Conservation (phyloP, 805 yeast species). For the Starmerella lactis-condensi region DNA sequence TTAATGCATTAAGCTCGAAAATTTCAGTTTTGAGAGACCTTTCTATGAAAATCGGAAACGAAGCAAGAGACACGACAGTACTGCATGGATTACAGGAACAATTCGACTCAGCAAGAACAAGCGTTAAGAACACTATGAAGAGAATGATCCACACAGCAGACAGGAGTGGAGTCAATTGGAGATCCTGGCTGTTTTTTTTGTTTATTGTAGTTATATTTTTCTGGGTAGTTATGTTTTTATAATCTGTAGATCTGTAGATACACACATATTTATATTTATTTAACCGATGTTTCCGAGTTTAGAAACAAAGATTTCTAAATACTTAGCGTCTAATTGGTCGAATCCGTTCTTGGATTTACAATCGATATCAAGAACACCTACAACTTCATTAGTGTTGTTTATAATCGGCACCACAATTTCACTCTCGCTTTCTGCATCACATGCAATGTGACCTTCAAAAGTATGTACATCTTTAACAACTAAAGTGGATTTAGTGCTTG, state of each 20-base stretch:
- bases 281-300: conserved; percentile 25
- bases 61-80: conserved; percentile 36
- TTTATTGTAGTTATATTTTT: conserved; percentile 33
- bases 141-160: conserved; percentile 48
- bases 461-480: conserved; percentile 57
- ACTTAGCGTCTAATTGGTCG: conserved; percentile 38
- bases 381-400: conserved; percentile 23
- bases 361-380: conserved; percentile 80
- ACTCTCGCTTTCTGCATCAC: conserved; percentile 86
- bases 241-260: background rate
- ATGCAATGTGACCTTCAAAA: conserved; percentile 88
- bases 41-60: conserved; percentile 43
- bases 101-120: conserved; percentile 30
- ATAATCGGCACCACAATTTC: conserved; percentile 82
- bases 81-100: conserved; percentile 28
- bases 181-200: conserved; percentile 37
- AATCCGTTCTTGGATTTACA: conserved; percentile 51
- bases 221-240: conserved; percentile 26
- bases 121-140: conserved; percentile 35
- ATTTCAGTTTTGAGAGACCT: conserved; percentile 38
- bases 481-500: conserved; percentile 39
- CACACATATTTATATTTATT: conserved; percentile 1
- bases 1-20: conserved; percentile 35
- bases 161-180: conserved; percentile 43
- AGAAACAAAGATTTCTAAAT: conserved; percentile 39